Percentiles rank a stretch among this genome's conserved stretches.
Conservation (phyloP, 73 alveolate genomes). For the Breviolum minutum region DNA sequence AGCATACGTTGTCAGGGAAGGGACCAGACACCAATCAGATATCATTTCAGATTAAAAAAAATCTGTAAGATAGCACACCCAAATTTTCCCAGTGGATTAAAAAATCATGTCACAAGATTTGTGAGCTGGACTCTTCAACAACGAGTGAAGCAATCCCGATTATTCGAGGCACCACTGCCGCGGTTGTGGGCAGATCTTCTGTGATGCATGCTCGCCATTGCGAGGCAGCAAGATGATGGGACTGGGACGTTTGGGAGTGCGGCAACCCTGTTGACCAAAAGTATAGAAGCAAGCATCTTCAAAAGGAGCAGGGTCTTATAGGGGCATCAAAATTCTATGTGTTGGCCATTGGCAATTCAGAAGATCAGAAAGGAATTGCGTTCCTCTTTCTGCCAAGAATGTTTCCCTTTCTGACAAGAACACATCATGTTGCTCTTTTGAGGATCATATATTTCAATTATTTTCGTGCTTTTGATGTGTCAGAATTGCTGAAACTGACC, state of each 20-base stretch:
- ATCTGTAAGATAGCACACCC: too few relatives aligned
- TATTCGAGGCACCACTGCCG: conserved; percentile 51
- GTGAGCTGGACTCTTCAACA: too few relatives aligned
- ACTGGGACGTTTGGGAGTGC: not conserved
- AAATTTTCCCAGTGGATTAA: too few relatives aligned
- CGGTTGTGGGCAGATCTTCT: conserved; percentile 76
- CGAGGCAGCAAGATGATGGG: not conserved
- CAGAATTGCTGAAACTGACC: not conserved
- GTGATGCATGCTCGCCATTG: conserved; percentile 67
- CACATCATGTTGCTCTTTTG: too few relatives aligned
- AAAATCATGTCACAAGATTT: too few relatives aligned
- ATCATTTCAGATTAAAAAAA: too few relatives aligned
- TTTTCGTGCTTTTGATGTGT: too few relatives aligned
- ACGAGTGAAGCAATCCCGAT: not conserved
- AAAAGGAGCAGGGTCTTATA: not conserved
- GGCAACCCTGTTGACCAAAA: not conserved
- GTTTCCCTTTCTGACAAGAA: too few relatives aligned
- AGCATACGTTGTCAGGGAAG: too few relatives aligned
- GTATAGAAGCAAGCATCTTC: not conserved
- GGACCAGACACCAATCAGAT: too few relatives aligned
- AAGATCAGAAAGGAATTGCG: too few relatives aligned
- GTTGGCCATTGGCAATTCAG: not conserved
- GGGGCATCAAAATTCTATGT: not conserved
- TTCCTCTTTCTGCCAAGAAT: too few relatives aligned
- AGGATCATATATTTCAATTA: not conserved